Percentiles rank a stretch among this genome's conserved stretches.
Conservation (phyloP, 495 filamentous ascomycete genomes). For the Paragyromitra xinjiangensis region DNA sequence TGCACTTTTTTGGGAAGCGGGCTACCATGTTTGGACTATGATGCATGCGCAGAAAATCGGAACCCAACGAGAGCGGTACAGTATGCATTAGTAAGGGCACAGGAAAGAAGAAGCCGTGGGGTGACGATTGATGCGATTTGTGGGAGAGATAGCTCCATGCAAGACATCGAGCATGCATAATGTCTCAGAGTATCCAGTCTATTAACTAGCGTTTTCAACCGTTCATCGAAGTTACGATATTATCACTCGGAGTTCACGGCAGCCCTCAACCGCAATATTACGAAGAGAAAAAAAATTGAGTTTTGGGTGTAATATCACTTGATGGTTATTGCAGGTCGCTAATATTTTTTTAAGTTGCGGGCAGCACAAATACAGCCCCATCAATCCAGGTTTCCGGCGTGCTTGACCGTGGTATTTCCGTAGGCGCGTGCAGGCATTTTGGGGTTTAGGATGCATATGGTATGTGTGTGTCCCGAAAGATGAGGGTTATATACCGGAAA, state of each 20-base stretch:
- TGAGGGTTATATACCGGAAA: slow-evolving; percentile 9
- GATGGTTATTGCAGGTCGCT: slow-evolving; percentile 32
- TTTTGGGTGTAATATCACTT: slow-evolving; percentile 5
- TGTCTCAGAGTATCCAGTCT: slow-evolving; percentile 15
- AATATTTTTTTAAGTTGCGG: slow-evolving; percentile 17
- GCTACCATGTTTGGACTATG: slow-evolving; percentile 35
- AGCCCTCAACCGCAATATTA: not conserved
- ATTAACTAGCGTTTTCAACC: not conserved
- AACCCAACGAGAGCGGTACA: not conserved
- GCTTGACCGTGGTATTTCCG: slow-evolving; percentile 36
- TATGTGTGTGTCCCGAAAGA: slow-evolving; percentile 6
- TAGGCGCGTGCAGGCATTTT: slow-evolving; percentile 21
- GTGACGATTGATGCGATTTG: slow-evolving; percentile 43
- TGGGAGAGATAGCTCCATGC: slow-evolving; percentile 39
- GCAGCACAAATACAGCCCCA: slow-evolving; percentile 14
- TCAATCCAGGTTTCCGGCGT: slow-evolving; percentile 37
- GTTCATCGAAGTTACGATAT: not conserved
- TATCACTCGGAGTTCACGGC: slow-evolving; percentile 3
- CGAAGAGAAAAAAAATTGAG: not conserved
- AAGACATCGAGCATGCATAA: slow-evolving; percentile 51
- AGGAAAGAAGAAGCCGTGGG: slow-evolving; percentile 16
- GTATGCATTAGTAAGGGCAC: not conserved
- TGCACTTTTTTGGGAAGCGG: slow-evolving; percentile 30
- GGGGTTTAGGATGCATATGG: slow-evolving; percentile 10
- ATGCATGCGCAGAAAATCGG: slow-evolving; percentile 32